Evolutionary conservation across 192 early-diverging fungal genomes (phyloP).

Genomic region (Thoreauomyces humboldtii): DNA sequence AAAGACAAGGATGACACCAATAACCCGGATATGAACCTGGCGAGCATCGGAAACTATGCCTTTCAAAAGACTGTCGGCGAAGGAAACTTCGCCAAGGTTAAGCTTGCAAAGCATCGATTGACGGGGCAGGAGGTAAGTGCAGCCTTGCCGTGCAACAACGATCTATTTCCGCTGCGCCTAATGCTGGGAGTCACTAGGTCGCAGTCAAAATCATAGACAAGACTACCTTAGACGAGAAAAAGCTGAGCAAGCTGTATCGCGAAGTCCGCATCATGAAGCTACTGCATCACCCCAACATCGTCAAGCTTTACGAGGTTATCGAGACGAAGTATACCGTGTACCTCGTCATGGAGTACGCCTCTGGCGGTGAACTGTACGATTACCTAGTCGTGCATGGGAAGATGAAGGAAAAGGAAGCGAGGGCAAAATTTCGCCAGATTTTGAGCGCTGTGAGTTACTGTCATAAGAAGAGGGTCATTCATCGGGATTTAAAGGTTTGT

Average conservation of each 20-base stretch:
- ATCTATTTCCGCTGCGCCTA: neutral
- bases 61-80: slow-evolving; percentile 95
- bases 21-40: slow-evolving; percentile 49
- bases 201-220: slow-evolving; percentile 70
- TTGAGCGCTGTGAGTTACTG: slow-evolving; percentile 61
- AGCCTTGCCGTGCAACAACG: too few relatives aligned
- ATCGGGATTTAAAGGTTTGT: slow-evolving; percentile 59
- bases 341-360: slow-evolving; percentile 92
- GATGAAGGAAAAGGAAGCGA: slow-evolving; percentile 68
- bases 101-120: slow-evolving; percentile 80
- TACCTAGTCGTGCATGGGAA: slow-evolving; percentile 85
- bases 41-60: slow-evolving; percentile 76
- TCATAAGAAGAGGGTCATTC: slow-evolving; percentile 62
- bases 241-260: slow-evolving; percentile 60
- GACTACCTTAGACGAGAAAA: slow-evolving; percentile 59
- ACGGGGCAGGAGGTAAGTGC: slow-evolving; percentile 53
- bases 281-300: slow-evolving; percentile 80
- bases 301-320: slow-evolving; percentile 84
- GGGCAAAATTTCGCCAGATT: slow-evolving; percentile 61
- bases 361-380: slow-evolving; percentile 93
- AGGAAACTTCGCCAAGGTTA: slow-evolving; percentile 98
- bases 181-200: slow-evolving; percentile 36
- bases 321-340: slow-evolving; percentile 86
- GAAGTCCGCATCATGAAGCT: slow-evolving; percentile 69
- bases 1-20: slow-evolving; percentile 56